phyloP scores from a whole-genome alignment of 805 yeast species.

The Starmera caribaea region DNA sequence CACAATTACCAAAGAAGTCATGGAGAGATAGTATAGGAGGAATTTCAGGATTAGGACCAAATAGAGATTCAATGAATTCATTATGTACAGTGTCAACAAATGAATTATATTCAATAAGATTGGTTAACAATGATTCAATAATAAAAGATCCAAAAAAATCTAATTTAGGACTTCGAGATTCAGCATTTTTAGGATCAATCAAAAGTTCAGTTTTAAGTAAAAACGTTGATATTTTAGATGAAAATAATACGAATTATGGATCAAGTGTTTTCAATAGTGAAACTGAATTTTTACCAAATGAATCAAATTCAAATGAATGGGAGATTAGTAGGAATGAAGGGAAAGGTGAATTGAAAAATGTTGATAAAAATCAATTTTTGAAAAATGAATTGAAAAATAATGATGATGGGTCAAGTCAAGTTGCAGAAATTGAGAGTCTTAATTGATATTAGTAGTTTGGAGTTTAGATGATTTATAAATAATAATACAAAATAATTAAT shows the following conservation, averaged over 20 bases:
- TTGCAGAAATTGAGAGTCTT: too few relatives aligned
- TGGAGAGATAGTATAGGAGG: slow-evolving; percentile 43
- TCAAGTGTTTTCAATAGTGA: too few relatives aligned
- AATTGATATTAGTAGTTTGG: too few relatives aligned
- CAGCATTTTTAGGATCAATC: slow-evolving; percentile 25
- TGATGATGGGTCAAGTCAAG: too few relatives aligned
- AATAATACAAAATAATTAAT: too few relatives aligned
- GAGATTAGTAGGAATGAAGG: too few relatives aligned
- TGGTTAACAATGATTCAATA: slow-evolving; percentile 50
- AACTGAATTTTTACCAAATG: too few relatives aligned
- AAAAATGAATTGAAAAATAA: too few relatives aligned
- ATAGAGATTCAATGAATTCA: slow-evolving; percentile 61
- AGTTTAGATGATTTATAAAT: too few relatives aligned
- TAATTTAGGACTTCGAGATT: slow-evolving; percentile 29
- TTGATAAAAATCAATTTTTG: too few relatives aligned
- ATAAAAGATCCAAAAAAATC: slow-evolving; percentile 34
- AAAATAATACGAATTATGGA: slow-evolving; percentile 7
- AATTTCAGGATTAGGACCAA: background rate
- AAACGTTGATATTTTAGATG: slow-evolving; percentile 12
- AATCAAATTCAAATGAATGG: too few relatives aligned
- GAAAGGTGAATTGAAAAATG: too few relatives aligned
- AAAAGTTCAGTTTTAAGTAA: slow-evolving; percentile 14
- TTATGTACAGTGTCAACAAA: slow-evolving; percentile 80
- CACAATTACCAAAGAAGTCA: slow-evolving; percentile 33
- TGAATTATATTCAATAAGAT: slow-evolving; percentile 68